A percentile compares a stretch with the other conserved stretches of the same genome.
Conservation (phyloP, 805 yeast genomes). For the Saturnispora bothae region DNA sequence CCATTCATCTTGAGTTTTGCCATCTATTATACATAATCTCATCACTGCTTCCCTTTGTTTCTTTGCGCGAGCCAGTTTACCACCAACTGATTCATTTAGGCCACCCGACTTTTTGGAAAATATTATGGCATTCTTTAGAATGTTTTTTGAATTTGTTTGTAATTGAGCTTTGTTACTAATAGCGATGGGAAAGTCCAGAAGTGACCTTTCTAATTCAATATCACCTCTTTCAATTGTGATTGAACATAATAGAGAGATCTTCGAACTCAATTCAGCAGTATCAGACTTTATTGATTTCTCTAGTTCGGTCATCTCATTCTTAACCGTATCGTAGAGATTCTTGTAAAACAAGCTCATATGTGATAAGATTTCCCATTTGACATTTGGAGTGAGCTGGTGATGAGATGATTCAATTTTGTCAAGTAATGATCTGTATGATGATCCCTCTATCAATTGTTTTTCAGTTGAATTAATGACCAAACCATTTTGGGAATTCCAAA, state of each 20-base stretch:
- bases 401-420: conserved; percentile 23
- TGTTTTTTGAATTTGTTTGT: conserved; percentile 30
- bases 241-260: conserved; percentile 29
- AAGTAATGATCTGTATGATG: conserved; percentile 33
- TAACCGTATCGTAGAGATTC: conserved; percentile 29
- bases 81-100: conserved; percentile 35
- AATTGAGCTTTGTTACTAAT: conserved; percentile 25
- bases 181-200: conserved; percentile 25
- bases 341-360: conserved; percentile 30
- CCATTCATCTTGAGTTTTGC: conserved; percentile 23
- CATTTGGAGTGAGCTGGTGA: conserved; percentile 10
- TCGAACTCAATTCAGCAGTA: conserved; percentile 17
- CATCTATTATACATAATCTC: conserved; percentile 37
- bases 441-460: conserved; percentile 32
- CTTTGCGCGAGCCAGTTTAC: conserved; percentile 33
- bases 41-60: conserved; percentile 34
- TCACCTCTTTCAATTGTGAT: conserved; percentile 42
- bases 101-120: conserved; percentile 40
- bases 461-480: conserved; percentile 26
- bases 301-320: conserved; percentile 16
- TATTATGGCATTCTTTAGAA: conserved; percentile 37
- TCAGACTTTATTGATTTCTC: conserved; percentile 10
- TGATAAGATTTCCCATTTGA: conserved; percentile 32
- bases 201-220: conserved; percentile 40
- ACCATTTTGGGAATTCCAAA: conserved; percentile 27